Evolutionary conservation across 2,329 filamentous ascomycete genomes (phyloP).

Genomic region (Scedosporium boydii): DNA sequence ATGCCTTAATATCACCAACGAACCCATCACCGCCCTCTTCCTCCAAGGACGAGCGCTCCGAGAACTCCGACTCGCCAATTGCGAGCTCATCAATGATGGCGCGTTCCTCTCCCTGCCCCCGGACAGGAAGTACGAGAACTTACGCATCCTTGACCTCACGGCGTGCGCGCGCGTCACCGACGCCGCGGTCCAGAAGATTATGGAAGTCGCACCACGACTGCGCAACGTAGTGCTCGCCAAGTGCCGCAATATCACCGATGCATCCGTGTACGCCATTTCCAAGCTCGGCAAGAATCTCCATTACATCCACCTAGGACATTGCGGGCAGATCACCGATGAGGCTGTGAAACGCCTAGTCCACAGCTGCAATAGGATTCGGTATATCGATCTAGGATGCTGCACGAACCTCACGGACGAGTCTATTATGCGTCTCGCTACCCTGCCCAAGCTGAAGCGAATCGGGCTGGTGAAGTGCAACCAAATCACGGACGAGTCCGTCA

Average conservation of each 20-base stretch:
- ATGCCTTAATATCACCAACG: slow-evolving; percentile 71
- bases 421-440: slow-evolving; percentile 69
- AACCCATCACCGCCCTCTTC: slow-evolving; percentile 73
- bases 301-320: slow-evolving; percentile 93
- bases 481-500: slow-evolving; percentile 85
- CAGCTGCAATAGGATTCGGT: slow-evolving; percentile 84
- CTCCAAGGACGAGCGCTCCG: slow-evolving; percentile 73
- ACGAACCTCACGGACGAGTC: slow-evolving; percentile 78
- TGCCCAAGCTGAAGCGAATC: slow-evolving; percentile 91
- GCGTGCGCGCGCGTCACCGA: slow-evolving; percentile 80
- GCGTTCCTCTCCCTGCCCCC: slow-evolving; percentile 74
- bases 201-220: slow-evolving; percentile 74
- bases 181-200: slow-evolving; percentile 78
- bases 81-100: slow-evolving; percentile 73
- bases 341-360: slow-evolving; percentile 79
- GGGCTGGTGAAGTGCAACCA: slow-evolving; percentile 87
- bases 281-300: slow-evolving; percentile 91
- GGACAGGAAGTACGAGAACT: slow-evolving; percentile 66
- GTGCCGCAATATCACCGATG: slow-evolving; percentile 85
- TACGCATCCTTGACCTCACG: slow-evolving; percentile 89
- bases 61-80: slow-evolving; percentile 80
- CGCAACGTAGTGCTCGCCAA: slow-evolving; percentile 92
- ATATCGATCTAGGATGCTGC: slow-evolving; percentile 97
- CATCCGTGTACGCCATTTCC: slow-evolving; percentile 77
- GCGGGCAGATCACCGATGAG: slow-evolving; percentile 78